Conservation (phyloP, 179 eudicot species). For the Sideroxylon spinosum region DNA sequence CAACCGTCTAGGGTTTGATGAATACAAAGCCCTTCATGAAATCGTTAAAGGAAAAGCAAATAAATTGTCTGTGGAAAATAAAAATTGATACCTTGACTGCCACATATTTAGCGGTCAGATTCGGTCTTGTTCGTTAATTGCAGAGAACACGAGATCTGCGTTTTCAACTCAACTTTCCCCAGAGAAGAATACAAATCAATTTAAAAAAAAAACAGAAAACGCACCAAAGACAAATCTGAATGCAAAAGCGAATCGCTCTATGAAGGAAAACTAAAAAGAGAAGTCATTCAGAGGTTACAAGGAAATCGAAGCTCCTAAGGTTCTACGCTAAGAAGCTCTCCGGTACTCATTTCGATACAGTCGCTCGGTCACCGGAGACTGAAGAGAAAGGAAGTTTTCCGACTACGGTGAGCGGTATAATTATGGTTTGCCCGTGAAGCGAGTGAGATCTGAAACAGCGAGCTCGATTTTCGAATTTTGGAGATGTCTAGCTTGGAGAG, state of each 20-base stretch:
- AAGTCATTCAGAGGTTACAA: slow-evolving; percentile 25
- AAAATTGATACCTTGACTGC: slow-evolving; percentile 40
- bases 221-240: slow-evolving; percentile 21
- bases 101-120: slow-evolving; percentile 33
- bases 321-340: slow-evolving; percentile 55
- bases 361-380: slow-evolving; percentile 11
- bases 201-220: slow-evolving; percentile 12
- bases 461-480: no score
- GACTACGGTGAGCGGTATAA: background rate
- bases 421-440: background rate
- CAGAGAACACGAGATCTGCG: slow-evolving; percentile 55
- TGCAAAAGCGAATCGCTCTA: slow-evolving; percentile 1
- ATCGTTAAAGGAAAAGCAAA: background rate
- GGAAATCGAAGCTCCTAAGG: slow-evolving; percentile 70
- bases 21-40: background rate
- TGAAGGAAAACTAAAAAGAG: background rate
- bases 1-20: background rate
- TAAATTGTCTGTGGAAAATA: background rate
- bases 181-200: slow-evolving; percentile 5
- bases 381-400: background rate
- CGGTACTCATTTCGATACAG: slow-evolving; percentile 30
- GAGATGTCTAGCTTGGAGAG: no score
- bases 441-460: no score
- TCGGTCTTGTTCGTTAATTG: slow-evolving; percentile 39
- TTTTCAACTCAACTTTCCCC: slow-evolving; percentile 44